Evolutionary conservation across 768 basidiomycete species (phyloP).

Genomic region (Sporobolomyces roseus): DNA sequence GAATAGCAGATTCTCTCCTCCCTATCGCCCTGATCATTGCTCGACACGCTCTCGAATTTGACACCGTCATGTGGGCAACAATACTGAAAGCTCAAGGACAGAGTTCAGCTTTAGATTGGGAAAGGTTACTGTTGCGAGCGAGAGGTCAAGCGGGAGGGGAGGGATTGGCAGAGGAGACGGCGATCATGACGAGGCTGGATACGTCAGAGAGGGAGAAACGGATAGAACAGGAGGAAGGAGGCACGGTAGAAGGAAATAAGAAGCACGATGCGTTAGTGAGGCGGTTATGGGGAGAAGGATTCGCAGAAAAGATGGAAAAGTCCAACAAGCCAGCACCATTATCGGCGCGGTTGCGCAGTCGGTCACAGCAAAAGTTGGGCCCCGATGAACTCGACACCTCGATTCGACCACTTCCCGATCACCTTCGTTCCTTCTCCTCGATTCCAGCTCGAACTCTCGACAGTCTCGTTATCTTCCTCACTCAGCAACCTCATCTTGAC

Average conservation of each 20-base stretch:
- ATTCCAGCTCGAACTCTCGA: slow-evolving; percentile 21
- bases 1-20: slow-evolving; percentile 6
- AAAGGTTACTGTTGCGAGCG: neutral
- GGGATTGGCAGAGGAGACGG: neutral
- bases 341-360: neutral
- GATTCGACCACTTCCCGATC: neutral
- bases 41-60: slow-evolving; percentile 27
- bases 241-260: neutral
- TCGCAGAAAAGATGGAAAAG: neutral
- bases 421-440: slow-evolving; percentile 19
- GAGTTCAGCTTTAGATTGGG: slow-evolving; percentile 13
- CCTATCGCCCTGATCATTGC: slow-evolving; percentile 33
- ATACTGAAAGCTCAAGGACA: neutral
- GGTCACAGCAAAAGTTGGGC: neutral
- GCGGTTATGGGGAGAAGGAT: slow-evolving; percentile 10
- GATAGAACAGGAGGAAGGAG: neutral
- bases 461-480: slow-evolving; percentile 19
- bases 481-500: neutral
- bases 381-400: neutral
- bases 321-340: neutral
- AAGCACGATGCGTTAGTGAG: slow-evolving; percentile 10
- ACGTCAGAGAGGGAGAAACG: neutral
- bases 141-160: neutral
- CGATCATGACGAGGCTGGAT: slow-evolving; percentile 7
- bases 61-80: slow-evolving; percentile 27